Conservation (phyloP, 257 asterid species). For the Lycium barbarum region DNA sequence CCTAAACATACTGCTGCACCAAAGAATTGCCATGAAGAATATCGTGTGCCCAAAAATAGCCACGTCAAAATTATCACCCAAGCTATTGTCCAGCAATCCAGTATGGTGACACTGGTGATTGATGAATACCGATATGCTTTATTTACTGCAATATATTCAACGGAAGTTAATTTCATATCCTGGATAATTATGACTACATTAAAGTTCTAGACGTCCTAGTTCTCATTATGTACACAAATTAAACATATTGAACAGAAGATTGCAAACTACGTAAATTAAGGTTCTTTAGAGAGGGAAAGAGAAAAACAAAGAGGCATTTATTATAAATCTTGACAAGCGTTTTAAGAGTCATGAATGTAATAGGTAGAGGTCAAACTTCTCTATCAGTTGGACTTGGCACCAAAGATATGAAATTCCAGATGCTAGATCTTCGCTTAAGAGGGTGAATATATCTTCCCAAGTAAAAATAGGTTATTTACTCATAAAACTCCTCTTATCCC, state of each 20-base stretch:
- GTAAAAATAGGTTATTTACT: no score
- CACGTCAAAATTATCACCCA: constrained; percentile 78
- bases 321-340: not conserved
- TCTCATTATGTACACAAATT: not conserved
- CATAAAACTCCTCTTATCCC: no score
- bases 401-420: not conserved
- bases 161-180: not conserved
- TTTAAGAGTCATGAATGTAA: not conserved
- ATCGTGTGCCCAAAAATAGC: constrained; percentile 64
- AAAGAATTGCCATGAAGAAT: constrained; percentile 60
- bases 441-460: no score
- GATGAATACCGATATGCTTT: constrained; percentile 80
- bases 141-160: constrained; percentile 54
- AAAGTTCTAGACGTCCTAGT: not conserved
- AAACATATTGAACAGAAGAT: not conserved
- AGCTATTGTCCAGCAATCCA: constrained; percentile 78
- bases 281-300: not conserved
- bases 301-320: not conserved
- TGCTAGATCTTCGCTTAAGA: no score
- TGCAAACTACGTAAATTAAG: not conserved
- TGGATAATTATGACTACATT: not conserved
- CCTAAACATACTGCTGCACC: constrained; percentile 68
- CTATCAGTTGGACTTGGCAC: not conserved
- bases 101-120: constrained; percentile 73
- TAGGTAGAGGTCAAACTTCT: not conserved